Conservation (phyloP, 495 filamentous ascomycete genomes). For the Neurospora tetraspora region DNA sequence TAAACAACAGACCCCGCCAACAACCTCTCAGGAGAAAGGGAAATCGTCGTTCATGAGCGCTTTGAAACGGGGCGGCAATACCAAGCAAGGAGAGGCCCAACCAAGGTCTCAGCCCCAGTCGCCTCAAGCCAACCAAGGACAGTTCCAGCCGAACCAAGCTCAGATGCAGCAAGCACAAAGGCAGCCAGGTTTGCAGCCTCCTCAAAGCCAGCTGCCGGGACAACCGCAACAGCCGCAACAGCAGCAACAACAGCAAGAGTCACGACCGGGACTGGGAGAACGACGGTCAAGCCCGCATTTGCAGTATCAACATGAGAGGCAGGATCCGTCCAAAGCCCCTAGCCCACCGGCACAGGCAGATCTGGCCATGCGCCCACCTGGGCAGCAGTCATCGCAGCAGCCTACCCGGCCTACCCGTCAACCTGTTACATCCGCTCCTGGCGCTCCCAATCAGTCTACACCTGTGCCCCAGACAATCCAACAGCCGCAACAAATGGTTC, state of each 20-base stretch:
- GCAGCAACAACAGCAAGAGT: conserved; percentile 4
- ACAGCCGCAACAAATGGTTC: neutral
- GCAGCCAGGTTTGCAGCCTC: neutral
- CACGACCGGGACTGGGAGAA: neutral
- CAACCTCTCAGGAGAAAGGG: conserved; percentile 15
- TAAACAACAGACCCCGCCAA: conserved; percentile 10
- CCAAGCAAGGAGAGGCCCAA: conserved; percentile 14
- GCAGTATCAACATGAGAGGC: conserved; percentile 5
- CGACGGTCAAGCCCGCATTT: neutral
- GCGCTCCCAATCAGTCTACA: neutral
- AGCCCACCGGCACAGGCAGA: neutral
- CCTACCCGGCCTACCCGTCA: neutral
- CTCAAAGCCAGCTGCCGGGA: neutral
- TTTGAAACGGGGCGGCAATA: conserved; percentile 22
- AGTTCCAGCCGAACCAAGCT: conserved; percentile 4
- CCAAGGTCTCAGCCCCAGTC: conserved; percentile 2
- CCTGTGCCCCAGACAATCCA: neutral
- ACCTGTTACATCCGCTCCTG: conserved; percentile 1
- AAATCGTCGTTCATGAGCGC: conserved; percentile 22
- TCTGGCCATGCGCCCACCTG: neutral
- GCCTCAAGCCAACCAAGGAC: conserved; percentile 7
- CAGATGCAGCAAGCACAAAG: conserved; percentile 9
- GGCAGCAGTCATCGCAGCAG: neutral
- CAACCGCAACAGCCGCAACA: conserved; percentile 5
- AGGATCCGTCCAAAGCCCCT: neutral